Evolutionary conservation across 345 rosid species (phyloP), one percentile per base, ranked within the genome.

Genomic region (Populus tremula): DNA sequence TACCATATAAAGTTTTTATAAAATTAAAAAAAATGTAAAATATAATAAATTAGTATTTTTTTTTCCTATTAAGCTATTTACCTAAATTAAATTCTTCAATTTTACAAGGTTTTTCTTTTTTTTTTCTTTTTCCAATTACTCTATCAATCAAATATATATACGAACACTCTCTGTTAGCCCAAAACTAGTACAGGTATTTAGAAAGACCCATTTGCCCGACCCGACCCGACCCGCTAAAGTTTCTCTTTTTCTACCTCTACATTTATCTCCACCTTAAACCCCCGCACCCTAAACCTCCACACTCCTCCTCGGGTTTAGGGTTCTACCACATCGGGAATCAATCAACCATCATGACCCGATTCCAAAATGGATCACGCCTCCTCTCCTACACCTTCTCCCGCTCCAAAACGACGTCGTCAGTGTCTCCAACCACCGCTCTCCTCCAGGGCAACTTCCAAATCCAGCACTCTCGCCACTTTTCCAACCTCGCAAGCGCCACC

Each of bases 401-500:
- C 56, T 17, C 81, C 62, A 72, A 45, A 4, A 9, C 41, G 3
- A 8, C 81, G 31, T 35, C 74, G 0, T 59, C 87, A 1, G 81
- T 75, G 21, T 91, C 95, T 27, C 89, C 90, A 25, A 50, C 87
- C 9, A 39, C 92, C 66, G 87, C 91, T n/a, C 93, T 92, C 70
- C 87, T 91, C 67, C 74, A 75, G 5, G 91, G 94, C 3, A 86
- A 82, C 80, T 86, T 88, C 77, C 88, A 80, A n/a, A 56, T 56
- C 72, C 72, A 21, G 17, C 72, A 45, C 45, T 77, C 84, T 62
- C 93, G 97, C 7, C 91, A 84, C 33, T 90, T 91, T 83, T 90
- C 98, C 36, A 96, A 77, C 85, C 81, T 82, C 53, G 93, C 97
- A 2, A 94, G 95, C 43, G 91, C 87, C 65, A n/a, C 29, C 29